These are phyloP conservation scores for Sarcodon aspratus DNA, from an alignment of 768 basidiomycete genomes.

Conservation along the genomic window DNA sequence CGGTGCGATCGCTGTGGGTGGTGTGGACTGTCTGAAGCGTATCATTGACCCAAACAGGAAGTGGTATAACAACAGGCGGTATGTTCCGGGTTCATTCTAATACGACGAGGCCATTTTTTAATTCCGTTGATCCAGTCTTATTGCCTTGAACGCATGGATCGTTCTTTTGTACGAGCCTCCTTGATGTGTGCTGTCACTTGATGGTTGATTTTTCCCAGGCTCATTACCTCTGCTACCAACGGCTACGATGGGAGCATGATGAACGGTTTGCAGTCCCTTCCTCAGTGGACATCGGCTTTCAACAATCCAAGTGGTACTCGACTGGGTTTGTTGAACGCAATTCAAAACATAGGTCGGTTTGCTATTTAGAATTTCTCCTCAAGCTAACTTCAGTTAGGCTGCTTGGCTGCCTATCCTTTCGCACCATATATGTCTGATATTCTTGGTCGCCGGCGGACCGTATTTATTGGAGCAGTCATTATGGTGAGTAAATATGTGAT, in stretches of 20 bases:
- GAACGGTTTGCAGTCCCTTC: conserved; percentile 66
- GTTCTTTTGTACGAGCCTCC: conserved; percentile 38
- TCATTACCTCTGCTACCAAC: conserved; percentile 67
- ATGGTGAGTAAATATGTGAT: conserved; percentile 30
- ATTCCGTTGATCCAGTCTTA: conserved; percentile 27
- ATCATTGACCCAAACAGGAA: conserved; percentile 54
- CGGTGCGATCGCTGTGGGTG: conserved; percentile 25
- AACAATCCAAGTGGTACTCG: conserved; percentile 38
- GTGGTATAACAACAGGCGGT: conserved; percentile 75
- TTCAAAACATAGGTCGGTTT: conserved; percentile 34
- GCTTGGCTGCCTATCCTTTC: conserved; percentile 56
- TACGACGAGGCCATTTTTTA: not conserved
- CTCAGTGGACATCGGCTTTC: conserved; percentile 56
- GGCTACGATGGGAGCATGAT: conserved; percentile 74
- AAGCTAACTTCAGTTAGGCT: conserved; percentile 22
- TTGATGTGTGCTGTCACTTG: not conserved
- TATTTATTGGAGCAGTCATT: conserved; percentile 59
- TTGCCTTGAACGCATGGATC: conserved; percentile 60
- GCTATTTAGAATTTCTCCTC: not conserved
- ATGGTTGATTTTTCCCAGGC: conserved; percentile 21
- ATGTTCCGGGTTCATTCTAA: conserved; percentile 7
- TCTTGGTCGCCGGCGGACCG: conserved; percentile 52
- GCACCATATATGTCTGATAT: conserved; percentile 64
- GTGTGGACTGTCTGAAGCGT: conserved; percentile 31
- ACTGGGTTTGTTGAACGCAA: conserved; percentile 63